phyloP scores from a whole-genome alignment of 495 filamentous ascomycete species.

The Neurospora discreta region DNA sequence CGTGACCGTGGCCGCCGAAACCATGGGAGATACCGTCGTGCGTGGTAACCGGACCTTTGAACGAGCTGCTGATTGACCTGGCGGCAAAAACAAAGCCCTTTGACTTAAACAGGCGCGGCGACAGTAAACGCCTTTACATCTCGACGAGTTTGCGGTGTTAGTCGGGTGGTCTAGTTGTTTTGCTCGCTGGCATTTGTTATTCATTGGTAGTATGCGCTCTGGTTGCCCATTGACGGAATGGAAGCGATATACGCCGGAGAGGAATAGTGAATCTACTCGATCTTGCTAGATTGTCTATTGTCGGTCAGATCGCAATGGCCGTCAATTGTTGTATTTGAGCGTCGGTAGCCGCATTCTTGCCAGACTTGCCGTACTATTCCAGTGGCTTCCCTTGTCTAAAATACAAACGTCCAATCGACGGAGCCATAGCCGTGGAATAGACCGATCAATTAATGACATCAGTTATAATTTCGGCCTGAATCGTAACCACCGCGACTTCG shows the following conservation, averaged over 20 bases:
- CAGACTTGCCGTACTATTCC: neutral
- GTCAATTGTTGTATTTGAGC: neutral
- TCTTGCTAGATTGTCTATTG: neutral
- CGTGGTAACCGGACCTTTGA: neutral
- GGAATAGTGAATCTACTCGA: neutral
- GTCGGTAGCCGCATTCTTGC: neutral
- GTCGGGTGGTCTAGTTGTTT: neutral
- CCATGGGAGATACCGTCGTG: neutral
- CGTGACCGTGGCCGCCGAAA: neutral
- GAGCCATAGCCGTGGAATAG: neutral
- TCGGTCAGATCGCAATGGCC: neutral
- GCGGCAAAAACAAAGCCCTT: neutral
- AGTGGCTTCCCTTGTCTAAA: neutral
- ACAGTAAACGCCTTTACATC: neutral
- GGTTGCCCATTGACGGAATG: neutral
- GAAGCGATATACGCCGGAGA: neutral
- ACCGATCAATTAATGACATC: neutral
- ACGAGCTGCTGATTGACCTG: neutral
- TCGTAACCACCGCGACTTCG: neutral
- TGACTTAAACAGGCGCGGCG: constrained; percentile 7
- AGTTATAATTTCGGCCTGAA: neutral
- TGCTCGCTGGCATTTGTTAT: neutral
- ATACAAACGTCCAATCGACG: neutral
- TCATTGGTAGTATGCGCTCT: neutral
- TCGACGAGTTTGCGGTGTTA: neutral